Base-by-base conservation (phyloP, 2,329 filamentous ascomycete species). In the Acephala macrosclerotiorum region DNA sequence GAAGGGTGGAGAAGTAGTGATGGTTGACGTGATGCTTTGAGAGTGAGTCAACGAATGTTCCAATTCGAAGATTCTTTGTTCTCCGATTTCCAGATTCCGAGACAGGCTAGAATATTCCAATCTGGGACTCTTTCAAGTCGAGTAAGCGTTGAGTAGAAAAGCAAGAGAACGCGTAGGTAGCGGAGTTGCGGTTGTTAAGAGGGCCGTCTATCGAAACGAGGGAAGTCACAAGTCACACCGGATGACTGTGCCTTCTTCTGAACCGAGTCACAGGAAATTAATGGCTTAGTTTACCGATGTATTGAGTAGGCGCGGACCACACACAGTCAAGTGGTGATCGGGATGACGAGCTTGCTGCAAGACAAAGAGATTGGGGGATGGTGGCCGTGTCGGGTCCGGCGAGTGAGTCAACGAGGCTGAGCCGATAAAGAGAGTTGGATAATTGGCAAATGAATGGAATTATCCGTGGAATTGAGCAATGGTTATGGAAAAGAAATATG, bases 321-420 rank as follows among this genome's bases (percentile, higher is more conserved):
- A 64, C 70, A 71, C 70, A 71, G 33, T 66, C 36, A 71, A 71
- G 70, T 71, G 70, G 68, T 71, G 64, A 56, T 62, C 45, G 35
- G 45, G 59, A 59, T 64, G 65, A 66, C 58, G 60, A 59, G 60
- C 53, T 22, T 47, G 38, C 25, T 53, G 49, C 49, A 18, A 64
- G 58, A 66, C 66, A 70, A 68, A 71, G 66, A 67, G 61, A 63
- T 58, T 14, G 40, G 60, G n/a, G 45, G 49, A 18, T 35, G 56
- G 42, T 33, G 42, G 61, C 61, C 61, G 61, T 49, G 61, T 65
- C 59, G 35, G 63, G 58, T 49, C 40, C 66, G 68, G 70, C 65
- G 66, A 71, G 65, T 71, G 70, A 71, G 47, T 71, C 68, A 71
- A 65, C 47, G 57, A 45, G 57, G 64, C 61, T 38, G 63, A 71